Percentiles rank a stretch among this genome's conserved stretches.
Evolutionary conservation across 83 land plant genomes (phyloP).

Genomic region (Diphasiastrum complanatum): DNA sequence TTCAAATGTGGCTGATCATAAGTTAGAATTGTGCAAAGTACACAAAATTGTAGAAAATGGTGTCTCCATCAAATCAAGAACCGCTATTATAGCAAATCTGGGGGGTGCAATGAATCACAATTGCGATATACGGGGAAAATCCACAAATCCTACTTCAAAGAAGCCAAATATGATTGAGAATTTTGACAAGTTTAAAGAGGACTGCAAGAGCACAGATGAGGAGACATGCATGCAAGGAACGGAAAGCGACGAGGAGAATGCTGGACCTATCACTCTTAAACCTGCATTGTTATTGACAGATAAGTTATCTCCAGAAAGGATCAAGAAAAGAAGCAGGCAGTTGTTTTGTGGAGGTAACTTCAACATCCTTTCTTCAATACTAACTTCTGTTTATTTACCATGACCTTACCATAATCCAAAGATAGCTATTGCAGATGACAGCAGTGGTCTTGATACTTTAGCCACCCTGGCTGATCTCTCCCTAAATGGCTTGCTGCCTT

Average conservation of each 20-base stretch:
- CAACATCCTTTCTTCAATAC: background rate
- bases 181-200: slow-evolving; percentile 62
- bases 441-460: slow-evolving; percentile 66
- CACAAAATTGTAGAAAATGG: slow-evolving; percentile 33
- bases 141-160: slow-evolving; percentile 22
- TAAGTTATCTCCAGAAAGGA: slow-evolving; percentile 32
- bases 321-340: slow-evolving; percentile 71
- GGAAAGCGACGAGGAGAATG: background rate
- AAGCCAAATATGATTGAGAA: slow-evolving; percentile 24
- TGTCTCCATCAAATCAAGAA: background rate
- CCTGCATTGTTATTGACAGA: slow-evolving; percentile 26
- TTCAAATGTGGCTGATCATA: slow-evolving; percentile 42
- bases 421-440: slow-evolving; percentile 47
- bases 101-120: background rate
- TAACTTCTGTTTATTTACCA: background rate
- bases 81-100: background rate
- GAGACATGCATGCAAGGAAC: slow-evolving; percentile 18
- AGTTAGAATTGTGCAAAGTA: slow-evolving; percentile 57
- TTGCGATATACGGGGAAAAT: slow-evolving; percentile 29
- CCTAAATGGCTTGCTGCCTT: slow-evolving; percentile 47
- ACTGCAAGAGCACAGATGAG: slow-evolving; percentile 72
- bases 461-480: slow-evolving; percentile 83
- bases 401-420: slow-evolving; percentile 3
- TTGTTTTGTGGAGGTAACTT: slow-evolving; percentile 69
- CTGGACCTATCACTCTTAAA: slow-evolving; percentile 25